Evolutionary conservation across 371 early-diverging fungal species (phyloP), one percentile per base, ranked within the genome.

Genomic region (Mucor irregularis): DNA sequence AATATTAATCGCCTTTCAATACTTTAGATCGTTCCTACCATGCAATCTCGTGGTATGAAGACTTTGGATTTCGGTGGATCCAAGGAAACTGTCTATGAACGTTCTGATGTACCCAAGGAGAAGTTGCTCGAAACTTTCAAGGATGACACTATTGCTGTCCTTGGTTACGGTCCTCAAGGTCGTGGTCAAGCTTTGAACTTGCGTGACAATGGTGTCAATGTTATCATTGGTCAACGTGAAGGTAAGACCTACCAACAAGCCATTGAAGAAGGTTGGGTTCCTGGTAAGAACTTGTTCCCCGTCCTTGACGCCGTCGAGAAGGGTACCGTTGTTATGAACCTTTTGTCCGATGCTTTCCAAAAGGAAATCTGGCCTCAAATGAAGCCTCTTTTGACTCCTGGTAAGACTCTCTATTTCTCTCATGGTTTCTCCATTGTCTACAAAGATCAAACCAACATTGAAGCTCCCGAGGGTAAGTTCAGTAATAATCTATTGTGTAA

Each of bases 161-260:
- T 98, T 64, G 98, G 98, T 56, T 98, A 98, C 77, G 98, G 96
- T 53, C 94, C 98, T 49, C 96, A 96, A 82, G 98, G 98, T 61
- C 92, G 91, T 80, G 95, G 93, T 61, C 98, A 97, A 81, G 89
- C 92, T 46, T 86, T 96, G 62, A 97, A 97, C 90, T 82, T 93
- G 73, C 91, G 93, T 59, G 98, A 98, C 85, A 94, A 98, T 71
- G 93, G 93, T 59, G 82, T 96, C 58, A 94, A 95, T 66, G 96
- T 98, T 65, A 90, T 98, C 61, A 87, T 98, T 62, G 98, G 98
- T 62, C 86, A 92, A 54, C 91, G 98, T 74, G 89, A 94, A 78
- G 95, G 96, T 64, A 83, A 84, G 70, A 91, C 93, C 43, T 98
- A 90, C 88, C 87, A 95, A 64, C 84, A 92, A 80, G 98, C 98